Evolutionary conservation across 441 rosid genomes (phyloP).

Genomic region (Theobroma grandiflorum): DNA sequence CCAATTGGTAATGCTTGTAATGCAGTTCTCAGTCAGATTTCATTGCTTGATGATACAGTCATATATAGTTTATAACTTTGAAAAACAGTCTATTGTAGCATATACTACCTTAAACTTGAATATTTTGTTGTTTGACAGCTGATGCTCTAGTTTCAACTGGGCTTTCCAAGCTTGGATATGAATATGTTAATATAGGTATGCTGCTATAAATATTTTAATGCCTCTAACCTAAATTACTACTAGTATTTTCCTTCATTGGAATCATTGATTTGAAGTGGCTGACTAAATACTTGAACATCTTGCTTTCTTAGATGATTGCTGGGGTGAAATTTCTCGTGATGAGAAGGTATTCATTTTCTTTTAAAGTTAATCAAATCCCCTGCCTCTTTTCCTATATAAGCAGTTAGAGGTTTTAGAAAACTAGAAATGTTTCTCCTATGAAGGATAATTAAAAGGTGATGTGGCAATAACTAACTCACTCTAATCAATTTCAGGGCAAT

Average conservation of each 20-base stretch:
- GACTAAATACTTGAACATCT: conserved; percentile 11
- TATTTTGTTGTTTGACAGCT: conserved; percentile 52
- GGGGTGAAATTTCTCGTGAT: conserved; percentile 92
- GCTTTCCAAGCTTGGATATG: conserved; percentile 80
- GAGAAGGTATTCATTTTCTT: conserved; percentile 49
- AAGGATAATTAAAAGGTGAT: background rate
- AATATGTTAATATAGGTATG: conserved; percentile 85
- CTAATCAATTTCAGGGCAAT: conserved; percentile 54
- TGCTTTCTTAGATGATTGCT: conserved; percentile 81
- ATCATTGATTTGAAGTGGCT: conserved; percentile 11
- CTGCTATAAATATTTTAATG: background rate
- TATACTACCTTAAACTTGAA: background rate
- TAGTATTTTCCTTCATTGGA: background rate
- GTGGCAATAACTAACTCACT: background rate
- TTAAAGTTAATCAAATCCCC: background rate
- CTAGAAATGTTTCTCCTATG: background rate
- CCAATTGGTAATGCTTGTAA: background rate
- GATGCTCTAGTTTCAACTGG: conserved; percentile 86
- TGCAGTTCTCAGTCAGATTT: background rate
- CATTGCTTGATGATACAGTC: background rate
- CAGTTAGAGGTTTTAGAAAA: background rate
- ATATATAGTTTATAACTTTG: background rate
- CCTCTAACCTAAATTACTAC: background rate
- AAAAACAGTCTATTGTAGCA: background rate
- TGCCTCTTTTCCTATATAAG: background rate